Evolutionary conservation across 2,329 filamentous ascomycete genomes (phyloP).

Genomic region (Penicillium sp.): DNA sequence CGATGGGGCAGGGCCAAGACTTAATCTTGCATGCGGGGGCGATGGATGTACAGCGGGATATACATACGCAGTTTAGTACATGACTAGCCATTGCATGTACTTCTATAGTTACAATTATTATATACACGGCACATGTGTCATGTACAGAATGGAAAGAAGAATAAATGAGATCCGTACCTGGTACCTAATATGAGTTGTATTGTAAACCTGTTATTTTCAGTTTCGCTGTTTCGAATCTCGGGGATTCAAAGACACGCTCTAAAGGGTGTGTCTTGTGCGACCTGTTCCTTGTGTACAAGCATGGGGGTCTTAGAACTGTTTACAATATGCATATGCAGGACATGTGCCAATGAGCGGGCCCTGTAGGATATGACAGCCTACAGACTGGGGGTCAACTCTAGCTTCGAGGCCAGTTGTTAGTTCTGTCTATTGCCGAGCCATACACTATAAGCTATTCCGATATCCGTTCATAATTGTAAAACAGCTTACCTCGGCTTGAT

Average conservation of each 20-base stretch:
- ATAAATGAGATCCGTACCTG: neutral
- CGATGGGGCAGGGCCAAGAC: constrained; percentile 22
- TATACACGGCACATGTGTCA: no score
- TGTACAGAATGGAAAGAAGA: neutral
- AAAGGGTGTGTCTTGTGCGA: neutral
- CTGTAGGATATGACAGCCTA: no score
- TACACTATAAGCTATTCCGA: neutral
- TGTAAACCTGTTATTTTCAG: neutral
- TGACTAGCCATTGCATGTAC: no score
- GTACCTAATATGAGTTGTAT: neutral
- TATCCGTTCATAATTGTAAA: no score
- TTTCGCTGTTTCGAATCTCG: neutral
- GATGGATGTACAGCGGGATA: constrained; percentile 1
- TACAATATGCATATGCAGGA: constrained; percentile 10
- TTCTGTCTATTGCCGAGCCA: no score
- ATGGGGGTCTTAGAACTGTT: neutral
- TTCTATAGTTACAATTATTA: no score
- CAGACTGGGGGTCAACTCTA: no score
- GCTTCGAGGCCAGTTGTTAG: no score
- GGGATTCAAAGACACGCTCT: neutral
- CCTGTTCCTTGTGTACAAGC: constrained; percentile 7
- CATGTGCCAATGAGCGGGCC: neutral
- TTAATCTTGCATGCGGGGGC: constrained; percentile 23
- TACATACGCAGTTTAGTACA: neutral
- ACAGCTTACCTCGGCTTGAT: neutral